Base-by-base conservation (phyloP, 2,329 filamentous ascomycete species). In the Dendryphion nanum region DNA sequence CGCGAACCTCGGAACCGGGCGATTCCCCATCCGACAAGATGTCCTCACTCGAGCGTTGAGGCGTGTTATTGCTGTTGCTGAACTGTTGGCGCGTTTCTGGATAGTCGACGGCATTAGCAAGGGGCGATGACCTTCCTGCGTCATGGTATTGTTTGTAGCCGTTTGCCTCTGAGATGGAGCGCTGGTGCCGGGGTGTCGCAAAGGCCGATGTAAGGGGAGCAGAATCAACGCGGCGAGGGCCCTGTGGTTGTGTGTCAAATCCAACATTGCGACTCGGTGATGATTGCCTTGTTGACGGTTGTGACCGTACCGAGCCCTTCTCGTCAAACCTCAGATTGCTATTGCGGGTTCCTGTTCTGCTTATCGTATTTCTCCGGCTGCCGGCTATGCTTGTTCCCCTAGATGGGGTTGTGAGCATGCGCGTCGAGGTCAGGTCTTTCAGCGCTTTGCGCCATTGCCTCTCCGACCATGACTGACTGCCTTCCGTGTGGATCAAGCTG, bases 371-470 rank as follows among this genome's bases (percentile, higher is more conserved):
- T 35, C 70, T 69, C n/a, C 68, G 62, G 37, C 62, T 62, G 26
- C 60, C 53, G n/a, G 61, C 50, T 17, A 57, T 50, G 42, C 53
- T 55, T 13, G 71, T 13, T 73, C 76, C 43, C 5, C 55, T 48
- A 12, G 45, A 35, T n/a, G 55, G 50, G 10, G 37, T 43, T 7
- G 61, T 28, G 18, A 79, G 81, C 79, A 95, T 91, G 16, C 89
- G 81, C 38, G 80, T 81, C 4, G 85, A 82, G 0, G 91, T 96
- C 30, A 91, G 72, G 41, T 96, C 89, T 68, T 96, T 97, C 61
- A 98, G 69, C 56, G 85, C 82, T 59, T 83, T 85, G 50, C 90
- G 82, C 93, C 93, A 98, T 49, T 96, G 87, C 17, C 83, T 77
- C 67, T 97, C 93, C 30, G 75, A 82, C 89, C 90, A 96, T 17